Evolutionary conservation across 1,284 basidiomycete species (phyloP).

Genomic region (Mycosarcoma maydis): DNA sequence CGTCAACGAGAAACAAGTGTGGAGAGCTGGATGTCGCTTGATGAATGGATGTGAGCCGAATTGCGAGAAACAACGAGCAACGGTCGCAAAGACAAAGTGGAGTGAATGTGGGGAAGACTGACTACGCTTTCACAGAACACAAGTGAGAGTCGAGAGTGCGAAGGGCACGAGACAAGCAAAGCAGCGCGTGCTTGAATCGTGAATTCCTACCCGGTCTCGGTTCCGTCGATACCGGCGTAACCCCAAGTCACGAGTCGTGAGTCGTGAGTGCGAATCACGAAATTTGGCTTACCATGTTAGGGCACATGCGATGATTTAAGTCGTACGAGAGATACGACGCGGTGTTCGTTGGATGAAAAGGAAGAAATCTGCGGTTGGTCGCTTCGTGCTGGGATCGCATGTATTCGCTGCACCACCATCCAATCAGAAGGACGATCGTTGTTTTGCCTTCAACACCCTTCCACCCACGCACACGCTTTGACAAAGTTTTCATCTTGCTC

Average conservation of each 20-base stretch:
- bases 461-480: background rate
- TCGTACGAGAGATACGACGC: conserved; percentile 35
- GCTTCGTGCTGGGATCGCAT: conserved; percentile 18
- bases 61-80: too few relatives aligned
- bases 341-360: too few relatives aligned
- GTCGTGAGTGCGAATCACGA: too few relatives aligned
- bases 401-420: conserved; percentile 25
- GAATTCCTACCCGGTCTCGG: conserved; percentile 21
- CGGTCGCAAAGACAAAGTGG: conserved; percentile 1
- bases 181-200: too few relatives aligned
- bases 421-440: conserved; percentile 20
- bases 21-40: too few relatives aligned
- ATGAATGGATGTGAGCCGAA: too few relatives aligned
- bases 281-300: too few relatives aligned
- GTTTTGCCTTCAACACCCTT: background rate
- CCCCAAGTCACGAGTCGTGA: too few relatives aligned
- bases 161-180: too few relatives aligned
- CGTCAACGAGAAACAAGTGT: too few relatives aligned
- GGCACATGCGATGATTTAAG: too few relatives aligned
- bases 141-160: conserved; percentile 4
- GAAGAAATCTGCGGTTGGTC: conserved; percentile 3
- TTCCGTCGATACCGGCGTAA: conserved; percentile 22
- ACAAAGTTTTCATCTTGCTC: conserved; percentile 14
- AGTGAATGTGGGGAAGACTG: conserved; percentile 25
- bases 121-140: conserved; percentile 23